Conservation (phyloP, 768 basidiomycete genomes). For the Lyophyllum decastes region DNA sequence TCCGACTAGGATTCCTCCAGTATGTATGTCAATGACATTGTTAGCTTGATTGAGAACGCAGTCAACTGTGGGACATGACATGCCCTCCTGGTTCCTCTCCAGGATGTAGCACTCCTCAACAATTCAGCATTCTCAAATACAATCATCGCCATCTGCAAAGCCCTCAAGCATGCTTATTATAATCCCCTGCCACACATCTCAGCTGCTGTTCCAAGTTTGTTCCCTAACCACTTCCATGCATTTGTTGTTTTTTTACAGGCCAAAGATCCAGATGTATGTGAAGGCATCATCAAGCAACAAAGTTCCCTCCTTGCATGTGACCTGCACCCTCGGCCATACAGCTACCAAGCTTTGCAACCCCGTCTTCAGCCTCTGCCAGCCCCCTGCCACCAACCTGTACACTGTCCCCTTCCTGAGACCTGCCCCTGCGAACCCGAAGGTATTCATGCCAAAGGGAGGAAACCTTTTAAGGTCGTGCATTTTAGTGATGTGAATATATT, state of each 20-base stretch:
- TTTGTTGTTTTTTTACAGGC: constrained; percentile 29
- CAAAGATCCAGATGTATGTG: constrained; percentile 59
- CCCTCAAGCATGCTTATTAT: constrained; percentile 30
- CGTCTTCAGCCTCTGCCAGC: constrained; percentile 54
- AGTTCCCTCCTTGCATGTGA: constrained; percentile 61
- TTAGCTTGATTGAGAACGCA: constrained; percentile 43
- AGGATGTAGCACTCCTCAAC: constrained; percentile 47
- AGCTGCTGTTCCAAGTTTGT: too few species aligned
- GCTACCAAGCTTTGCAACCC: constrained; percentile 57
- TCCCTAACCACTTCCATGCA: too few species aligned
- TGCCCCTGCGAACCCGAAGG: constrained; percentile 35
- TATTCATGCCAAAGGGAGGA: constrained; percentile 36
- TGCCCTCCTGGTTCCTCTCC: constrained; percentile 45
- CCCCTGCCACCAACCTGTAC: constrained; percentile 44
- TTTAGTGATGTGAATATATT: constrained; percentile 66
- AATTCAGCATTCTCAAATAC: constrained; percentile 46
- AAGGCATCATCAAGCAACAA: constrained; percentile 48
- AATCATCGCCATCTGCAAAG: constrained; percentile 46
- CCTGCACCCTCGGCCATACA: constrained; percentile 46
- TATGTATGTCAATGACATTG: constrained; percentile 39
- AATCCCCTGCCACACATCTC: too few species aligned
- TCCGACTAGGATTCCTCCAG: constrained; percentile 15
- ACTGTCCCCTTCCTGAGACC: constrained; percentile 46
- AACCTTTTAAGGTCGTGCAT: constrained; percentile 58
- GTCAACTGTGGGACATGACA: constrained; percentile 55